Evolutionary conservation across 352 stramenopile species (phyloP).

Genomic region (Phytophthora sojae): DNA sequence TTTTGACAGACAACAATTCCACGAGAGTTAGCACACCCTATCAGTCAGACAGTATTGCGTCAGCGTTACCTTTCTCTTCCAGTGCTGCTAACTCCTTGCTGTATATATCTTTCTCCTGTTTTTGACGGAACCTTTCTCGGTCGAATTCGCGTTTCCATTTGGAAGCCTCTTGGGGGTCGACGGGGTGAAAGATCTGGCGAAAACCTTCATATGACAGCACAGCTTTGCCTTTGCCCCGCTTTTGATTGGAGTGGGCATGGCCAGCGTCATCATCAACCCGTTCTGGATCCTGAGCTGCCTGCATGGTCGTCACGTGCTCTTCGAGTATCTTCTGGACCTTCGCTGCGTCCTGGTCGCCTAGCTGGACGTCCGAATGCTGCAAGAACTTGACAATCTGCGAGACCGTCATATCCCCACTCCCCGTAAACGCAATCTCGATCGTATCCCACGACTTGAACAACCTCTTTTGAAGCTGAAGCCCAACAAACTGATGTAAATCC

Average conservation of each 20-base stretch:
- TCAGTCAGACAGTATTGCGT: neutral
- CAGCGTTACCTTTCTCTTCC: conserved; percentile 65
- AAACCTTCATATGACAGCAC: conserved; percentile 75
- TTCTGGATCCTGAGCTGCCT: conserved; percentile 18
- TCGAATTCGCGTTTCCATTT: conserved; percentile 80
- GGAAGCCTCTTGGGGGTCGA: conserved; percentile 50
- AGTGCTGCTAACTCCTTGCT: conserved; percentile 64
- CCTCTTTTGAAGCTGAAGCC: conserved; percentile 73
- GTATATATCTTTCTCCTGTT: conserved; percentile 80
- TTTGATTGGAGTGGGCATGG: conserved; percentile 12
- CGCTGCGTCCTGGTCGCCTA: conserved; percentile 56
- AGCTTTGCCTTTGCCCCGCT: conserved; percentile 14
- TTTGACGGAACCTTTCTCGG: conserved; percentile 56
- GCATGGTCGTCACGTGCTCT: conserved; percentile 39
- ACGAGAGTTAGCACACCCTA: conserved; percentile 3
- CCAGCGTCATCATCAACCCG: neutral
- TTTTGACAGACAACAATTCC: neutral
- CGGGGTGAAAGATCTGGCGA: conserved; percentile 68
- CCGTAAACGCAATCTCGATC: conserved; percentile 74
- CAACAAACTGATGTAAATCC: conserved; percentile 70
- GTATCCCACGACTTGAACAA: conserved; percentile 74
- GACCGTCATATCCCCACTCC: conserved; percentile 69
- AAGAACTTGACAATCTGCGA: conserved; percentile 79
- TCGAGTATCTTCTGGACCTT: conserved; percentile 75
- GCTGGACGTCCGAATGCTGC: conserved; percentile 72